Percentiles rank a stretch among this genome's conserved stretches.
Evolutionary conservation across 768 basidiomycete genomes (phyloP).

Genomic region (Neoboletus brunneissimus): DNA sequence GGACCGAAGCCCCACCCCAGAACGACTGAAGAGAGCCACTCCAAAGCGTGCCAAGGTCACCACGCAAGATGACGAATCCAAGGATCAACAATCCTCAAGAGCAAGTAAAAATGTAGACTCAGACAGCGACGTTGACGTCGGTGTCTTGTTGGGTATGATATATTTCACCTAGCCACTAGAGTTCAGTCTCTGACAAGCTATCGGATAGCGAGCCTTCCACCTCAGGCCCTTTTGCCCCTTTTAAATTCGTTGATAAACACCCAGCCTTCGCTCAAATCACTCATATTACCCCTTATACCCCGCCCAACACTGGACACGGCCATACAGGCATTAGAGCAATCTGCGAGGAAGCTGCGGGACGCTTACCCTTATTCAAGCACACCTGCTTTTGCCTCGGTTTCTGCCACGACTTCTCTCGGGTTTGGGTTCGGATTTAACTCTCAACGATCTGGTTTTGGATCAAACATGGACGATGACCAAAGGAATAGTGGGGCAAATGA

Average conservation of each 20-base stretch:
- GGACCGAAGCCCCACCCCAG: slow-evolving; percentile 85
- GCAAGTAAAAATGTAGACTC: slow-evolving; percentile 42
- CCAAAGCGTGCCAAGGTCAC: slow-evolving; percentile 57
- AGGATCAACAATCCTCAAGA: slow-evolving; percentile 45
- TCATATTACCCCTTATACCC: slow-evolving; percentile 75
- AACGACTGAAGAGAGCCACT: slow-evolving; percentile 65
- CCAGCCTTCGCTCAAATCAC: slow-evolving; percentile 69
- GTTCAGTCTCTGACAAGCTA: slow-evolving; percentile 8
- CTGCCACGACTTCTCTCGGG: slow-evolving; percentile 36
- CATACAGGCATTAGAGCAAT: slow-evolving; percentile 60
- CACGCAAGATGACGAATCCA: slow-evolving; percentile 27
- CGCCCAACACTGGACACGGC: slow-evolving; percentile 80
- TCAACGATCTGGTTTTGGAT: slow-evolving; percentile 33
- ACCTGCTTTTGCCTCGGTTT: slow-evolving; percentile 29
- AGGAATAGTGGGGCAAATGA: slow-evolving; percentile 22
- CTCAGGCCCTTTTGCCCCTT: slow-evolving; percentile 72
- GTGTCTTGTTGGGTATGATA: slow-evolving; percentile 70
- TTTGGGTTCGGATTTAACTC: slow-evolving; percentile 26
- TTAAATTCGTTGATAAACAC: slow-evolving; percentile 63
- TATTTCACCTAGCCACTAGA: not conserved
- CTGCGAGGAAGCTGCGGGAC: slow-evolving; percentile 72
- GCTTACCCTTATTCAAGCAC: slow-evolving; percentile 78
- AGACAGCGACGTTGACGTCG: slow-evolving; percentile 61
- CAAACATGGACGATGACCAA: slow-evolving; percentile 28
- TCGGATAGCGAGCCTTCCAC: slow-evolving; percentile 68